These are phyloP conservation scores for Wickerhamiella allomyrinae DNA, from an alignment of 805 yeast species.

Conservation along the genomic window DNA sequence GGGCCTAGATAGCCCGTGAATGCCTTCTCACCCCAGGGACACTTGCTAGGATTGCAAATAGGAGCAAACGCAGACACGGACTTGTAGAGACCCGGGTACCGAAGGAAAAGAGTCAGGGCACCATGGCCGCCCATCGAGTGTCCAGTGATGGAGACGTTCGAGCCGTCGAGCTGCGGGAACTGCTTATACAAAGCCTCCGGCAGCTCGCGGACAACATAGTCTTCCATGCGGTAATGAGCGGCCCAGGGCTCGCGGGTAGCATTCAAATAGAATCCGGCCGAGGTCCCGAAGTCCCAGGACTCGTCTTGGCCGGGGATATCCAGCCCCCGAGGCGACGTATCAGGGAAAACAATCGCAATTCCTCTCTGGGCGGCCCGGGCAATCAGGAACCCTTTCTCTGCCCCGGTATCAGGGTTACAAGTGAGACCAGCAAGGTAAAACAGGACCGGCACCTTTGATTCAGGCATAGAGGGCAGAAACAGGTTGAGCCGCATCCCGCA, in stretches of 20 bases:
- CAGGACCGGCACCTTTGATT: conserved; percentile 50
- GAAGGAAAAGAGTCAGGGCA: conserved; percentile 56
- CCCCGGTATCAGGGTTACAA: conserved; percentile 84
- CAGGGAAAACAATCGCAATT: conserved; percentile 84
- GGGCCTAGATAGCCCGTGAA: conserved; percentile 65
- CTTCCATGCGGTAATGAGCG: conserved; percentile 70
- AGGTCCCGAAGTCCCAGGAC: conserved; percentile 80
- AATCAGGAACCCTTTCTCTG: conserved; percentile 75
- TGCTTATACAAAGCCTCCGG: conserved; percentile 35
- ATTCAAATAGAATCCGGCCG: conserved; percentile 90
- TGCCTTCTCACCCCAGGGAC: conserved; percentile 82
- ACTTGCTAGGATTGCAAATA: conserved; percentile 59
- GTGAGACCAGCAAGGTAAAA: conserved; percentile 79
- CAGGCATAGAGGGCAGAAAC: conserved; percentile 47
- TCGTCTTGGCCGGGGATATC: conserved; percentile 67
- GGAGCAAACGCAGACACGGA: conserved; percentile 88
- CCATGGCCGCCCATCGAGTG: conserved; percentile 99
- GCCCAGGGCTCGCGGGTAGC: conserved; percentile 63
- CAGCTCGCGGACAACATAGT: conserved; percentile 65
- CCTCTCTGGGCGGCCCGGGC: conserved; percentile 65
- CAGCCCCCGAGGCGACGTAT: conserved; percentile 89
- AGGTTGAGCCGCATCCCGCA: conserved; percentile 76
- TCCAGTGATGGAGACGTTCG: conserved; percentile 67
- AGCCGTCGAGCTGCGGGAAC: conserved; percentile 34
- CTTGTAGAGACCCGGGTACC: conserved; percentile 56